Evolutionary conservation across 225 moss, liverwort and hornwort genomes (phyloP), one percentile per base, ranked within the genome.

Genomic region (Asterella californica): DNA sequence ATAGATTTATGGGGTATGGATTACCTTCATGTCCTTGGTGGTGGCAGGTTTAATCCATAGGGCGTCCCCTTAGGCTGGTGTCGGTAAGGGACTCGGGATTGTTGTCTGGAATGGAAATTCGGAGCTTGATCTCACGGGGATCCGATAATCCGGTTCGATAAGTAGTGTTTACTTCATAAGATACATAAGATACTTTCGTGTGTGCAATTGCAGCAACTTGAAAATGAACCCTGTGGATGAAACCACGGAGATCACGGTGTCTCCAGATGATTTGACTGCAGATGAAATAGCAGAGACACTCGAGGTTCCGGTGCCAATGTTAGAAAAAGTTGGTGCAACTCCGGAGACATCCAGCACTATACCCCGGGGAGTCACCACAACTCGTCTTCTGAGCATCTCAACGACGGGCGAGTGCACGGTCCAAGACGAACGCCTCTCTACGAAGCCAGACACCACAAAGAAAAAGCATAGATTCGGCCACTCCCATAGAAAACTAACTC

Each of bases 331-430:
- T 42, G 79, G 79, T 70, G 84, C 57, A 10, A 77, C 72, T n/a
- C 76, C 79, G 0, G 84, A 80, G 27, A 70, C 77, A 18, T 84
- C 84, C 49, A 84, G 50, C 49, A 64, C 76, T 18, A 74, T 82
- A 74, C 82, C 61, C 22, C 79, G 84, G 10, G 84, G n/a, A 53
- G 68, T 80, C 10, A 82, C 87, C 10, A 78, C 66, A 60, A 82
- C 79, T 77, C 87, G 87, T 36, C 80, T 84, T 9, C 79, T 87
- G 34, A 79, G 80, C 37, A 84, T 87, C 49, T 84, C 87, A 66
- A 38, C 79, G 55, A 84, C 81, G 14, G 87, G 87, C 19, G 79
- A 57, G 14, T 84, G 87, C 50, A 87, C 82, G 18, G n/a, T 83
- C 55, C 83, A 86, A 82, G 84, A 82, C 69, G 72, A 78, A 75